Percentiles rank a stretch among this genome's conserved stretches.
These are phyloP conservation scores for Achaetomiella virescens DNA, from an alignment of 495 filamentous ascomycete species.

Conservation along the genomic window DNA sequence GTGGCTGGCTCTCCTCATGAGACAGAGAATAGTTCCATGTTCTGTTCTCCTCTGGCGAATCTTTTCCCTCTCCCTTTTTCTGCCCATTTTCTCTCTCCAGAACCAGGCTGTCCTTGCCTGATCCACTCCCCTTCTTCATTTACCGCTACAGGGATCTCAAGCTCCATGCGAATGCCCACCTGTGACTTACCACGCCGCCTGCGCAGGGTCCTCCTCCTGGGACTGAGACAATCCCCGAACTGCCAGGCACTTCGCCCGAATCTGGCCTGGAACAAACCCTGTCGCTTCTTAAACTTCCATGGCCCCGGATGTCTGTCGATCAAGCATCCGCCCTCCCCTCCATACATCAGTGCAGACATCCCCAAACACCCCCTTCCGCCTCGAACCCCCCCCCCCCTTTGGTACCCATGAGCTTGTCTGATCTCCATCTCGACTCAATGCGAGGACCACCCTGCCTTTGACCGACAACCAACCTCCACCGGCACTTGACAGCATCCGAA, in stretches of 20 bases:
- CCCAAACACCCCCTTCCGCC: conserved; percentile 27
- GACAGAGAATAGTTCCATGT: conserved; percentile 4
- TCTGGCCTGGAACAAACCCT: conserved; percentile 21
- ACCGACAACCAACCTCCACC: not conserved
- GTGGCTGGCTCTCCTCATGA: conserved; percentile 18
- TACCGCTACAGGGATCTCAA: not conserved
- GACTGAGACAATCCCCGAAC: conserved; percentile 8
- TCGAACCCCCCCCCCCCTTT: conserved; percentile 38
- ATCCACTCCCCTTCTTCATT: not conserved
- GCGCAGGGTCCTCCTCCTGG: conserved; percentile 19
- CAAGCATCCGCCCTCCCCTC: conserved; percentile 30
- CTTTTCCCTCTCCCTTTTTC: not conserved
- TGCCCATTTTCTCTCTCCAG: not conserved
- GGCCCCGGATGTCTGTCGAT: conserved; percentile 33
- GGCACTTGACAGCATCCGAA: not conserved
- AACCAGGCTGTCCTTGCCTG: not conserved
- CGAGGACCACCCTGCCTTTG: conserved; percentile 19
- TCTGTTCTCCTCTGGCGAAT: not conserved
- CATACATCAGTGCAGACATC: conserved; percentile 19
- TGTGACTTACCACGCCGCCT: conserved; percentile 7
- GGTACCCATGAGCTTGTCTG: conserved; percentile 34
- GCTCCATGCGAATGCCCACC: not conserved
- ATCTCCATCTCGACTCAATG: conserved; percentile 39
- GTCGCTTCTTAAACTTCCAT: conserved; percentile 43
- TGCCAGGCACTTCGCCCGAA: conserved; percentile 11